Conservation (phyloP, 495 filamentous ascomycete species). For the Penicillium silybi region DNA sequence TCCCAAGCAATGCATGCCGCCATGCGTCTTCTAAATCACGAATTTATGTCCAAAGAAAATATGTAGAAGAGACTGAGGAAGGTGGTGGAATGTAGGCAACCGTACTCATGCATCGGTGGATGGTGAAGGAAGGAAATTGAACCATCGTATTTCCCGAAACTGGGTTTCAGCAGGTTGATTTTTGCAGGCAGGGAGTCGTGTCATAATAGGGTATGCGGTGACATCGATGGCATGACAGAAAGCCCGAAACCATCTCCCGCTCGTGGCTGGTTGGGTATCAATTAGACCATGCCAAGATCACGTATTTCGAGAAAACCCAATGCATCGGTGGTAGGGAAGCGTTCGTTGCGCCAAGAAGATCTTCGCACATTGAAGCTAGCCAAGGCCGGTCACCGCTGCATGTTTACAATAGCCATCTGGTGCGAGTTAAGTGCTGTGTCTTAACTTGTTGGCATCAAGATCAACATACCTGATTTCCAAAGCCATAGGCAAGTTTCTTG, state of each 20-base stretch:
- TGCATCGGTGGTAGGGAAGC: background rate
- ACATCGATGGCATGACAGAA: background rate
- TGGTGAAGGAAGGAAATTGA: background rate
- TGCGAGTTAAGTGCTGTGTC: constrained; percentile 6
- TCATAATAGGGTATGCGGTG: background rate
- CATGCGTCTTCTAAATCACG: constrained; percentile 36
- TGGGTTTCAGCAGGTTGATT: background rate
- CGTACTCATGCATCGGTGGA: background rate
- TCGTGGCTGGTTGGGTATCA: background rate
- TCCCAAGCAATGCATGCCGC: constrained; percentile 33
- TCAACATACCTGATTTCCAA: constrained; percentile 60
- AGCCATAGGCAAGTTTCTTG: constrained; percentile 68
- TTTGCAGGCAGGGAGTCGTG: background rate
- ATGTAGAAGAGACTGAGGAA: constrained; percentile 8
- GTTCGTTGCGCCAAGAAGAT: background rate
- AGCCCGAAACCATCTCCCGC: background rate
- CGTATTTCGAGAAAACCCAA: background rate
- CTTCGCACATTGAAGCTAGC: background rate
- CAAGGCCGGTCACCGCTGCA: constrained; percentile 35
- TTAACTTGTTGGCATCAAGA: background rate
- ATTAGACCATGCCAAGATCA: background rate
- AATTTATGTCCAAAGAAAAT: constrained; percentile 30
- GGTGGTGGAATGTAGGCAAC: background rate
- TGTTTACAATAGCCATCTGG: constrained; percentile 44
- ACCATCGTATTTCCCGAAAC: background rate